phyloP scores from a whole-genome alignment of 2,329 filamentous ascomycete species.

The Cercospora zeina region DNA sequence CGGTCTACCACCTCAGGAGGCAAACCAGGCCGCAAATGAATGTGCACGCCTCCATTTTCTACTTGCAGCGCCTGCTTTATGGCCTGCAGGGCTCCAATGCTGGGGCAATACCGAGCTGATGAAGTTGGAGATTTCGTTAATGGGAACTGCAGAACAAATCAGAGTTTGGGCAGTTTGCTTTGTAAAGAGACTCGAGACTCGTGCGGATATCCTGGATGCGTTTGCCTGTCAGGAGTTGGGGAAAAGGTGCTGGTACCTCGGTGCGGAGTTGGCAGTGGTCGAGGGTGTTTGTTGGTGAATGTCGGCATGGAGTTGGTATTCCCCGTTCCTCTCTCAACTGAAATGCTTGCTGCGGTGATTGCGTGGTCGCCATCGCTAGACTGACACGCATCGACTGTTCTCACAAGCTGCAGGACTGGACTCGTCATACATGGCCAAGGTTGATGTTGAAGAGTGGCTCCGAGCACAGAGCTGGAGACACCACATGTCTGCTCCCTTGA shows the following conservation, averaged over 20 bases:
- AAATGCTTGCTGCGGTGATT: background rate
- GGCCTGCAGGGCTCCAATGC: background rate
- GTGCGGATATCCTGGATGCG: background rate
- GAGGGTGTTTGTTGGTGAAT: conserved; percentile 10
- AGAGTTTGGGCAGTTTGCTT: background rate
- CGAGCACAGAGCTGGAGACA: background rate
- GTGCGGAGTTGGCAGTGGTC: conserved; percentile 3
- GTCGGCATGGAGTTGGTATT: background rate
- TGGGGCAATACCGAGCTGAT: background rate
- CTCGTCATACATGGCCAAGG: background rate
- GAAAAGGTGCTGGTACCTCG: background rate
- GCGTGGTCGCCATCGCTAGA: background rate
- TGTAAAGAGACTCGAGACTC: background rate
- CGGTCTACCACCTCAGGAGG: conserved; percentile 5
- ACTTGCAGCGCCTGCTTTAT: background rate
- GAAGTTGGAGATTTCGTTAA: conserved; percentile 5
- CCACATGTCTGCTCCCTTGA: background rate
- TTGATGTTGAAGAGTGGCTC: background rate
- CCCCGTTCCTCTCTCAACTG: conserved; percentile 3
- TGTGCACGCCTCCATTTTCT: conserved; percentile 6
- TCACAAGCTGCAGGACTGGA: background rate
- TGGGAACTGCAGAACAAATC: background rate
- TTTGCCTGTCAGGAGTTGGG: conserved; percentile 5
- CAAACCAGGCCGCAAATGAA: conserved; percentile 7
- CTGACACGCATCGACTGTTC: background rate